Evolutionary conservation across 805 yeast genomes (phyloP).

Genomic region (Lachancea quebecensis): DNA sequence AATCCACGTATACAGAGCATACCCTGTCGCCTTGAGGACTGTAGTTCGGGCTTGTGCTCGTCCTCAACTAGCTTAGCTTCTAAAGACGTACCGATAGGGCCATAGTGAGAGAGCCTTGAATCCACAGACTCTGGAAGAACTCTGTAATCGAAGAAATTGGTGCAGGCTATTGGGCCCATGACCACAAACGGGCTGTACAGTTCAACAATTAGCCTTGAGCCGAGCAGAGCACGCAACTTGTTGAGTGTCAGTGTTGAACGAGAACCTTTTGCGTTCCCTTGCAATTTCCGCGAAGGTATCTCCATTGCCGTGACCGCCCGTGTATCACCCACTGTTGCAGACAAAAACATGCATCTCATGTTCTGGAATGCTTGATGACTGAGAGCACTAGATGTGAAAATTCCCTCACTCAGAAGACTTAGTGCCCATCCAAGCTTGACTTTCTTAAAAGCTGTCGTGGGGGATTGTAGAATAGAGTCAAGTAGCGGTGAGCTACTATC

Average conservation of each 20-base stretch:
- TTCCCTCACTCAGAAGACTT: conserved; percentile 43
- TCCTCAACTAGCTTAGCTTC: conserved; percentile 49
- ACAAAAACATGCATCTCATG: conserved; percentile 39
- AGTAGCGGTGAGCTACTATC: conserved; percentile 8
- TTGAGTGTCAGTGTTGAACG: conserved; percentile 32
- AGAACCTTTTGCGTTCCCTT: conserved; percentile 13
- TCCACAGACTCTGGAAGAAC: conserved; percentile 32
- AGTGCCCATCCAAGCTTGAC: conserved; percentile 33
- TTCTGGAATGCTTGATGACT: conserved; percentile 13
- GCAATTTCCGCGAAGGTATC: conserved; percentile 11
- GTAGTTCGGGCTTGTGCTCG: conserved; percentile 24
- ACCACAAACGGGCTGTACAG: conserved; percentile 33
- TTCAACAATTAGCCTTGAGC: conserved; percentile 49
- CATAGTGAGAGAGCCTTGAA: conserved; percentile 36
- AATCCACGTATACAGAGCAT: conserved; percentile 56
- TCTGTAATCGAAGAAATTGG: conserved; percentile 60
- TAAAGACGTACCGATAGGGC: conserved; percentile 52
- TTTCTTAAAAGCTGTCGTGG: conserved; percentile 12
- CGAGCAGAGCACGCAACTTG: conserved; percentile 38
- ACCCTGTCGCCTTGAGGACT: conserved; percentile 40
- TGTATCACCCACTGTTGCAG: conserved; percentile 22
- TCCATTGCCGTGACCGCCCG: conserved; percentile 15
- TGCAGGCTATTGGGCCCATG: conserved; percentile 52
- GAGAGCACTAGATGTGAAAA: conserved; percentile 35
- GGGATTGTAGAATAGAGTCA: background rate